Evolutionary conservation across 805 yeast genomes (phyloP).

Genomic region (Candida rishiriensis): DNA sequence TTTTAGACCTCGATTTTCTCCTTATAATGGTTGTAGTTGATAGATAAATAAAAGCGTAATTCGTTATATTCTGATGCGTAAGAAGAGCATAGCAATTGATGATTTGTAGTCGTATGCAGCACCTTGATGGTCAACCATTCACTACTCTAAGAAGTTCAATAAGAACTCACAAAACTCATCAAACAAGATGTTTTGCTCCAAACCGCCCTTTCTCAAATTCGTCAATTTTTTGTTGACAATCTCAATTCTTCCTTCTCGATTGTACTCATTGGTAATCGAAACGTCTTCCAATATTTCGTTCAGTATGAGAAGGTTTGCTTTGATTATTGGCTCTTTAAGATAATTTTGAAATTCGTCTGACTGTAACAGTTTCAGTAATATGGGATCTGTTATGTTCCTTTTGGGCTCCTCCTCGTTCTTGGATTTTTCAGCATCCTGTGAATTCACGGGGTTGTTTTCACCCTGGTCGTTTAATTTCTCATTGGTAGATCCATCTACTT

Average conservation of each 20-base stretch:
- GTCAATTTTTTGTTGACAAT: slow-evolving; percentile 59
- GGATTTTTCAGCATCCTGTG: neutral
- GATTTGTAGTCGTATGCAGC: neutral
- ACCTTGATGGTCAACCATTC: neutral
- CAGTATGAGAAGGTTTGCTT: slow-evolving; percentile 49
- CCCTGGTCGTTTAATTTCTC: neutral
- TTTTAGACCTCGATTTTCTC: neutral
- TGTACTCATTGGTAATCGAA: slow-evolving; percentile 42
- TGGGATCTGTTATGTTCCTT: slow-evolving; percentile 15
- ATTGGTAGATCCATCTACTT: slow-evolving; percentile 2
- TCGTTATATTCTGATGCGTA: neutral
- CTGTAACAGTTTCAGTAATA: slow-evolving; percentile 28
- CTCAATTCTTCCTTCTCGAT: slow-evolving; percentile 49
- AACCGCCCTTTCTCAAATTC: slow-evolving; percentile 58
- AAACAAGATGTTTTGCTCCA: slow-evolving; percentile 60
- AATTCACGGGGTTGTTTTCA: slow-evolving; percentile 2
- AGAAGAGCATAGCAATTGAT: neutral
- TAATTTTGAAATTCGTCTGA: slow-evolving; percentile 43
- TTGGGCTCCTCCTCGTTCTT: neutral
- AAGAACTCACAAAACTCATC: slow-evolving; percentile 61
- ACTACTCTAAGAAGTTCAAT: slow-evolving; percentile 16
- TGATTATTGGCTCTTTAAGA: slow-evolving; percentile 49
- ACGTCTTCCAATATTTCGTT: slow-evolving; percentile 45
- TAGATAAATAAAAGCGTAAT: neutral
- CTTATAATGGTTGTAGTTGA: slow-evolving; percentile 6